Evolutionary conservation across 139 green algal genomes (phyloP).

Genomic region (Chlorella vulgaris): DNA sequence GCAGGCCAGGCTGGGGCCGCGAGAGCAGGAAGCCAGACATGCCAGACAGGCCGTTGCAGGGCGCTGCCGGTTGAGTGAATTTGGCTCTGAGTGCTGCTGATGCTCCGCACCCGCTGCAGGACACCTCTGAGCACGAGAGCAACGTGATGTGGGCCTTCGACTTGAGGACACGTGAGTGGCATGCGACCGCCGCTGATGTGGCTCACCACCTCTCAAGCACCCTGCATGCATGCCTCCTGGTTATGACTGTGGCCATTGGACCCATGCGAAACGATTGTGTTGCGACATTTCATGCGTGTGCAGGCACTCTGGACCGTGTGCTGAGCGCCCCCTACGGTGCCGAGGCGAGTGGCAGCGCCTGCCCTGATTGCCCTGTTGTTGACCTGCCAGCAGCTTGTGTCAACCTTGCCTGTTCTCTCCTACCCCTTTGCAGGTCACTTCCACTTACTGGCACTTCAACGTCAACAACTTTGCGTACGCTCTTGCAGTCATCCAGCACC

Average conservation of each 20-base stretch:
- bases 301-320: slow-evolving; percentile 48
- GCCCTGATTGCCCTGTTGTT: neutral
- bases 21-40: neutral
- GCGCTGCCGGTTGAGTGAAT: neutral
- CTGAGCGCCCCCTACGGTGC: slow-evolving; percentile 59
- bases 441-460: slow-evolving; percentile 30
- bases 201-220: neutral
- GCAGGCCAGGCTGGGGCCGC: too few relatives aligned
- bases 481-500: slow-evolving; percentile 59
- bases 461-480: slow-evolving; percentile 56
- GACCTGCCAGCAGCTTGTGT: neutral
- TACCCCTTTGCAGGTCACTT: neutral
- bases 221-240: neutral
- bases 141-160: slow-evolving; percentile 53
- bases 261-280: neutral
- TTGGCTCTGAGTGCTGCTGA: neutral
- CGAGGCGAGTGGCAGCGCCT: slow-evolving; percentile 45
- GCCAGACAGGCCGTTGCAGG: neutral
- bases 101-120: slow-evolving; percentile 10
- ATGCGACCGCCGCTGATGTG: neutral
- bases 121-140: slow-evolving; percentile 53
- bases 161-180: neutral
- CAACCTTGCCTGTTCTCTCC: neutral
- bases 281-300: neutral
- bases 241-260: neutral